phyloP scores from a whole-genome alignment of 1,284 basidiomycete species.

The Apiotrichum laibachii region DNA sequence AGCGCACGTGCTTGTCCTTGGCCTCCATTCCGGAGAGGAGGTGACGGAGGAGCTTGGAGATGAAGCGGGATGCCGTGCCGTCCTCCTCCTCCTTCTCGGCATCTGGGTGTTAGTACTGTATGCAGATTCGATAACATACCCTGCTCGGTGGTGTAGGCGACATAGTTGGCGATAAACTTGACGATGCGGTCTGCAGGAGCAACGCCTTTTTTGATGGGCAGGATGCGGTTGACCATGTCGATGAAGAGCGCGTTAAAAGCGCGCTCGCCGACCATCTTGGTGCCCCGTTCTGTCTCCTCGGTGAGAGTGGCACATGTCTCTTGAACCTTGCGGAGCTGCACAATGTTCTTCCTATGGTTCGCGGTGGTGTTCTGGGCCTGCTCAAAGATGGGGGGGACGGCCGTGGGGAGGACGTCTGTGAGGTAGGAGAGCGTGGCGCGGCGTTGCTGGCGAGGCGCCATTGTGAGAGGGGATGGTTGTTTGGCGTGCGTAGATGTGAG shows the following conservation, averaged over 20 bases:
- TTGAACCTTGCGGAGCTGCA: slow-evolving; percentile 81
- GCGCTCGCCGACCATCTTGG: slow-evolving; percentile 72
- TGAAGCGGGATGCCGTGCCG: slow-evolving; percentile 70
- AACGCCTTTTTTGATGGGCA: slow-evolving; percentile 81
- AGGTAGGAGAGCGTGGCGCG: slow-evolving; percentile 34
- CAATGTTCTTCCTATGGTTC: slow-evolving; percentile 88
- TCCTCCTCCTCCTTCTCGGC: slow-evolving; percentile 67
- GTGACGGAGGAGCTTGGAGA: slow-evolving; percentile 69
- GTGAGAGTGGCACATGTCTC: slow-evolving; percentile 62
- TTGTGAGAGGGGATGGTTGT: slow-evolving; percentile 7
- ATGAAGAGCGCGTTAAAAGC: slow-evolving; percentile 74
- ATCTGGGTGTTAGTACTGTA: slow-evolving; percentile 20
- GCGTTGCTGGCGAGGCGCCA: slow-evolving; percentile 22
- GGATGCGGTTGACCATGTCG: slow-evolving; percentile 66
- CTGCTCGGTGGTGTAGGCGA: slow-evolving; percentile 73
- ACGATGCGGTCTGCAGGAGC: slow-evolving; percentile 73
- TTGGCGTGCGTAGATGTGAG: too few species aligned
- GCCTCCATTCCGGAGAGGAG: slow-evolving; percentile 79
- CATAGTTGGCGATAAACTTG: slow-evolving; percentile 81
- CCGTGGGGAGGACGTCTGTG: slow-evolving; percentile 40
- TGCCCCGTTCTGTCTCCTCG: slow-evolving; percentile 56
- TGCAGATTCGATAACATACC: slow-evolving; percentile 55
- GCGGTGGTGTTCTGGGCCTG: slow-evolving; percentile 79
- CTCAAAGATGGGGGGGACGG: slow-evolving; percentile 65
- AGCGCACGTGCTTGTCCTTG: slow-evolving; percentile 85